These are phyloP conservation scores for Penicillium subrubescens DNA, from an alignment of 495 filamentous ascomycete species.

Conservation along the genomic window DNA sequence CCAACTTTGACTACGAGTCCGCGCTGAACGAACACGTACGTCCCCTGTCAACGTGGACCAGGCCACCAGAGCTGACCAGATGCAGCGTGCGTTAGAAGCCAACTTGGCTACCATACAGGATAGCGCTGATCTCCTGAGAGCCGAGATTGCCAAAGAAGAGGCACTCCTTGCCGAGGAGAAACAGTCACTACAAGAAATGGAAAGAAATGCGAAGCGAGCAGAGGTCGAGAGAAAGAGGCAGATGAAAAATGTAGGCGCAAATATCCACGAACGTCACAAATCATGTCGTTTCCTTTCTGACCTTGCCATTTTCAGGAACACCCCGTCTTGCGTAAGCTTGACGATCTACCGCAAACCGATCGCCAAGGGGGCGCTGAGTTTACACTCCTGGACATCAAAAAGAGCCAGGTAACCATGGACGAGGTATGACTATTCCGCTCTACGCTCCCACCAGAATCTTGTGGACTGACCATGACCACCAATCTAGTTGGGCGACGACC, in stretches of 20 bases:
- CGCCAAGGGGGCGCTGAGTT: conserved; percentile 28
- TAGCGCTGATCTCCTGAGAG: conserved; percentile 53
- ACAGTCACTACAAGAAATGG: conserved; percentile 51
- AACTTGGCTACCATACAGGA: conserved; percentile 56
- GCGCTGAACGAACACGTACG: conserved; percentile 59
- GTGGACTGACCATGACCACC: conserved; percentile 9
- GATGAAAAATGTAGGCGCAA: conserved; percentile 44
- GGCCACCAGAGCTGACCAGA: conserved; percentile 12
- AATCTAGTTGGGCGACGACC: conserved; percentile 44
- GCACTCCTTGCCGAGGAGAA: conserved; percentile 52
- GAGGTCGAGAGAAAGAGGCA: conserved; percentile 47
- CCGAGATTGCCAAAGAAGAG: conserved; percentile 58
- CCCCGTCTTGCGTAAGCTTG: conserved; percentile 42
- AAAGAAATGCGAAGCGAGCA: conserved; percentile 55
- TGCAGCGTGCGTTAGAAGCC: conserved; percentile 51
- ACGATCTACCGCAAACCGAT: conserved; percentile 21
- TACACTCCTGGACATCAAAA: conserved; percentile 28
- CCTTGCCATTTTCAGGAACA: conserved; percentile 38
- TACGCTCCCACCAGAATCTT: background rate
- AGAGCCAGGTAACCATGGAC: conserved; percentile 28
- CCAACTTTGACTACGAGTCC: conserved; percentile 62
- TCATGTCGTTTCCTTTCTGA: background rate
- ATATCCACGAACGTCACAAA: background rate
- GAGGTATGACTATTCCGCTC: conserved; percentile 29
- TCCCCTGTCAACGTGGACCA: background rate